Percentiles rank a stretch among this genome's conserved stretches.
These are phyloP conservation scores for Carex parvula DNA, from an alignment of 176 grass and related monocot genomes.

Conservation along the genomic window DNA sequence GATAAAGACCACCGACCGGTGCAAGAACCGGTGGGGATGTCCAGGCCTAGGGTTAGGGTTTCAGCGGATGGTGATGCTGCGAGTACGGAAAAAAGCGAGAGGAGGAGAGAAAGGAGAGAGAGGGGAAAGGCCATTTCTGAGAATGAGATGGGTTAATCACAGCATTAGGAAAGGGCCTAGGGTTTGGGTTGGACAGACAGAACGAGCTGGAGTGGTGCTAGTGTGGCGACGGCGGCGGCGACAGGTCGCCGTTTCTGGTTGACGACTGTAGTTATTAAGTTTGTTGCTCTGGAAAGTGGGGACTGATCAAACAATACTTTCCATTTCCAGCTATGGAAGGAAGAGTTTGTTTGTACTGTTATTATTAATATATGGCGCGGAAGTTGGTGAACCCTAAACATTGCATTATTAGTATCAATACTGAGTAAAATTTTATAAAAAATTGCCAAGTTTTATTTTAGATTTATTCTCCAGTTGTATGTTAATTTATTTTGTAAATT, in stretches of 20 bases:
- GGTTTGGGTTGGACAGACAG: not conserved
- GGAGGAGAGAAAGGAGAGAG: slow-evolving; percentile 10
- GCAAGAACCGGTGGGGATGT: slow-evolving; percentile 55
- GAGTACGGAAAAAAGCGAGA: slow-evolving; percentile 4
- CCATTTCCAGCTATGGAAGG: not conserved
- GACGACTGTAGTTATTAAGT: not conserved
- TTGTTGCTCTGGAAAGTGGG: not conserved
- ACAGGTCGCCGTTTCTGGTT: not conserved
- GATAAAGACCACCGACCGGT: slow-evolving; percentile 41
- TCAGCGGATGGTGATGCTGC: not conserved
- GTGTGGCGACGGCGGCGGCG: not conserved
- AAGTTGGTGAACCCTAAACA: not conserved
- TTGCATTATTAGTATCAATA: not conserved
- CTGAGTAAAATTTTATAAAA: not conserved
- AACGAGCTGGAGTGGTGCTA: not conserved
- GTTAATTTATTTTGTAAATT: no score
- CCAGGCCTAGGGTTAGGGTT: slow-evolving; percentile 20
- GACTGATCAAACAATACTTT: not conserved
- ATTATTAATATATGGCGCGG: not conserved
- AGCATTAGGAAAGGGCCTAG: not conserved
- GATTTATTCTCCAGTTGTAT: not conserved
- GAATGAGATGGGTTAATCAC: not conserved
- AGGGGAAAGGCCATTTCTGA: slow-evolving; percentile 17
- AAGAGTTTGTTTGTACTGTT: not conserved
- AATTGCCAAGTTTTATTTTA: not conserved